A percentile compares a stretch with the other conserved stretches of the same genome.
phyloP scores from a whole-genome alignment of 202 grass and related monocot genomes.

The Digitaria exilis region DNA sequence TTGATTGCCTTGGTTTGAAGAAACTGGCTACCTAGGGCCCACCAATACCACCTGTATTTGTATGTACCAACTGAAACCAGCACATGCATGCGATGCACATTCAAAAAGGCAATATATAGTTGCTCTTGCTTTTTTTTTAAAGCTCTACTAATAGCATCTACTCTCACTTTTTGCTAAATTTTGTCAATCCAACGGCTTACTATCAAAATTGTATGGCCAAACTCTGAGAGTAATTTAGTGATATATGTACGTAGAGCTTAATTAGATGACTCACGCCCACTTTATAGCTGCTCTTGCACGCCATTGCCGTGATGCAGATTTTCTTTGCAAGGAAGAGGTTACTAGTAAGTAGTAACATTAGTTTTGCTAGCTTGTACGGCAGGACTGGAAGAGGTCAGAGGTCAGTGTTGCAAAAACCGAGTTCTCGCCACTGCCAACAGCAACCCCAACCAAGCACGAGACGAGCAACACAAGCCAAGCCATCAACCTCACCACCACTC shows the following conservation, averaged over 20 bases:
- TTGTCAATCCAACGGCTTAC: no score
- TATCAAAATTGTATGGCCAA: no score
- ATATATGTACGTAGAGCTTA: not conserved
- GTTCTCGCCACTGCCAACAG: not conserved
- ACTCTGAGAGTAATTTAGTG: no score
- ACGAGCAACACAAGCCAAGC: constrained; percentile 19
- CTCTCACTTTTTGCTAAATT: no score
- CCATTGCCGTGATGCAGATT: not conserved
- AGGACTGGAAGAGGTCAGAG: not conserved
- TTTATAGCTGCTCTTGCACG: not conserved
- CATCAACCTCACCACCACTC: not conserved
- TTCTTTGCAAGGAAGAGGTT: not conserved
- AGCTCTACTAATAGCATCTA: no score
- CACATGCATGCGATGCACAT: not conserved
- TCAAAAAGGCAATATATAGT: no score
- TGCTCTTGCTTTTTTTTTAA: no score
- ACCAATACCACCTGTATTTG: not conserved
- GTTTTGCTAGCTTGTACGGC: constrained; percentile 29
- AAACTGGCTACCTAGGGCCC: not conserved
- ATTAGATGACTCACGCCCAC: not conserved
- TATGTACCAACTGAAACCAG: not conserved
- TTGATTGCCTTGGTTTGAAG: constrained; percentile 1
- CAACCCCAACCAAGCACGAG: not conserved
- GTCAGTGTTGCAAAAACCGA: not conserved
- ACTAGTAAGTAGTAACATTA: not conserved